phyloP scores from a whole-genome alignment of 129 eudicot genomes.

The Chrysanthemum lavandulifolium region DNA sequence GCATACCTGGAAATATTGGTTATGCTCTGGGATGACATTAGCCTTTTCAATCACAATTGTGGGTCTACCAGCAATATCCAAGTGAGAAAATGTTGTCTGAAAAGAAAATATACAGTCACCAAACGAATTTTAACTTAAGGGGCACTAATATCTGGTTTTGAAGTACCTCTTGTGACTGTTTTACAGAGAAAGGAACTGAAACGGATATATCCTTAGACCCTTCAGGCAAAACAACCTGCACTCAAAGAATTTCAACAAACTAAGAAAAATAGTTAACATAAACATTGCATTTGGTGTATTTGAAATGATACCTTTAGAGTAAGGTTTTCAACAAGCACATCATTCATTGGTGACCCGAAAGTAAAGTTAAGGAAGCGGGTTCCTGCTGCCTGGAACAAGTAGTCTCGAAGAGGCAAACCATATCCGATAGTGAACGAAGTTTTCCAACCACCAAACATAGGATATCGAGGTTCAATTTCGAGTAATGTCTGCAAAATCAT shows the following conservation, averaged over 20 bases:
- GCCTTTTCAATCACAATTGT: slow-evolving; percentile 65
- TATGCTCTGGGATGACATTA: slow-evolving; percentile 84
- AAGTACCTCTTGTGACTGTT: slow-evolving; percentile 72
- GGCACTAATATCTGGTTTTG: background rate
- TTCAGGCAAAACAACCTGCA: slow-evolving; percentile 89
- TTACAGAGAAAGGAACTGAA: slow-evolving; percentile 71
- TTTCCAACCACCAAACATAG: slow-evolving; percentile 99
- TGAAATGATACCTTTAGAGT: slow-evolving; percentile 65
- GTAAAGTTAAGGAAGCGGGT: slow-evolving; percentile 65
- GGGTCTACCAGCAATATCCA: slow-evolving; percentile 92
- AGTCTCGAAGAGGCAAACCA: slow-evolving; percentile 85
- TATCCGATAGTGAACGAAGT: slow-evolving; percentile 93
- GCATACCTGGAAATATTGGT: slow-evolving; percentile 83
- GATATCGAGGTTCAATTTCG: slow-evolving; percentile 93
- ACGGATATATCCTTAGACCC: slow-evolving; percentile 83
- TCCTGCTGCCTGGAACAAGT: slow-evolving; percentile 72
- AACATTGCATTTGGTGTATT: slow-evolving; percentile 11
- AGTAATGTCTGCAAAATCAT: slow-evolving; percentile 71
- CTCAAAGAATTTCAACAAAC: slow-evolving; percentile 8
- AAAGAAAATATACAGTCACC: slow-evolving; percentile 12
- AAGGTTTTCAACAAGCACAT: slow-evolving; percentile 73
- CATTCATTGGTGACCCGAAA: slow-evolving; percentile 82
- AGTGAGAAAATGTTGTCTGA: slow-evolving; percentile 77
- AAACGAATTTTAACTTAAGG: slow-evolving; percentile 5
- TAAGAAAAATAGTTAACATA: slow-evolving; percentile 10